Conservation (phyloP, 2,329 filamentous ascomycete genomes). For the Colletotrichum sidae region DNA sequence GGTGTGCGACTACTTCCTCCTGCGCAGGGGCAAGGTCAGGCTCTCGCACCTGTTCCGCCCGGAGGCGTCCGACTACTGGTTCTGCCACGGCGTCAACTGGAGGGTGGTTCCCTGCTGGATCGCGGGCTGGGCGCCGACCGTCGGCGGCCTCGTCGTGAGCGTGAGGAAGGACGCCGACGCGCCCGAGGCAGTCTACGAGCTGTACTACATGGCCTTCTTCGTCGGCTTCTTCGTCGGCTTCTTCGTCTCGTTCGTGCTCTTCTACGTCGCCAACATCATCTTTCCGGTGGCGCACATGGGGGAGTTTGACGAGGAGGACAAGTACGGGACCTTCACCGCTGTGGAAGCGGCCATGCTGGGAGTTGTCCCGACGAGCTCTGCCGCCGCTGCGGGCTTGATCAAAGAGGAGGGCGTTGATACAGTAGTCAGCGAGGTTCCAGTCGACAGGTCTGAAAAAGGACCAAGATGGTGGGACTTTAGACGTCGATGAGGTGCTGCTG, state of each 20-base stretch:
- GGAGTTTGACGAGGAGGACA: conserved; percentile 55
- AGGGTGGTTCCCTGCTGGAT: conserved; percentile 45
- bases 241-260: conserved; percentile 37
- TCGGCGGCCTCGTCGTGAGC: conserved; percentile 39
- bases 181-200: conserved; percentile 51
- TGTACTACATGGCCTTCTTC: conserved; percentile 61
- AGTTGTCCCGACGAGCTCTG: conserved; percentile 42
- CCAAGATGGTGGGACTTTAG: neutral
- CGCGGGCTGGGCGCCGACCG: conserved; percentile 55
- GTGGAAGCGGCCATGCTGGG: conserved; percentile 54
- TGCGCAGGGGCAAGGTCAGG: conserved; percentile 47
- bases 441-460: neutral
- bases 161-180: conserved; percentile 39
- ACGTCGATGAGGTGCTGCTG: neutral
- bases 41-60: conserved; percentile 50
- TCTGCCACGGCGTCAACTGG: conserved; percentile 47
- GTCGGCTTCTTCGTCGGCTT: conserved; percentile 57
- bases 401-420: neutral
- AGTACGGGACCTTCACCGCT: conserved; percentile 57
- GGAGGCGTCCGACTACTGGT: conserved; percentile 53
- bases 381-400: neutral
- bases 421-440: neutral
- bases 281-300: conserved; percentile 54
- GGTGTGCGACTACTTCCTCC: conserved; percentile 48
- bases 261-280: conserved; percentile 45